Conservation (phyloP, 1,139 yeast genomes). For the Zygotorulaspora mrakii region DNA sequence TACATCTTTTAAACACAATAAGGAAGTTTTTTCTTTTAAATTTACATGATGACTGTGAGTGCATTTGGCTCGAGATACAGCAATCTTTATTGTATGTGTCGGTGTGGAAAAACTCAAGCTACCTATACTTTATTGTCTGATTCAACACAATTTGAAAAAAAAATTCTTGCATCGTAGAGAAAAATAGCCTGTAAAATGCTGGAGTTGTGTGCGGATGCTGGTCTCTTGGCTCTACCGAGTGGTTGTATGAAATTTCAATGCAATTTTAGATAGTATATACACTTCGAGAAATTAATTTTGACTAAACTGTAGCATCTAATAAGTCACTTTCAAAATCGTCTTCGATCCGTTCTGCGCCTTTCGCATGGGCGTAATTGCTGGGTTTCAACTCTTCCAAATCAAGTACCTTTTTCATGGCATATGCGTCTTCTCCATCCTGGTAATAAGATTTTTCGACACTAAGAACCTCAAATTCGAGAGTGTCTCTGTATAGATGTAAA, state of each 20-base stretch:
- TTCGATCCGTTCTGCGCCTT: conserved; percentile 35
- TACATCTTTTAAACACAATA: conserved; percentile 14
- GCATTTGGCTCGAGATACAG: conserved; percentile 88
- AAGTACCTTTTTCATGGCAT: conserved; percentile 77
- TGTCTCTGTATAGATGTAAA: conserved; percentile 82
- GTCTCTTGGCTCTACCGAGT: no score
- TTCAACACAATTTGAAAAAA: conserved; percentile 12
- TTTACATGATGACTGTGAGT: conserved; percentile 68
- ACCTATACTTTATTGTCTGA: conserved; percentile 55
- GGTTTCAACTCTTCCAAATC: conserved; percentile 59
- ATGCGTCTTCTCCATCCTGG: conserved; percentile 99
- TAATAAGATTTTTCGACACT: conserved; percentile 83
- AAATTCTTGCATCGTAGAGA: conserved; percentile 9
- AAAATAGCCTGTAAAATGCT: background rate
- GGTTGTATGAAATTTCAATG: no score
- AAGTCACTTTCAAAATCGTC: conserved; percentile 52
- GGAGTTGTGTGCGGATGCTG: no score
- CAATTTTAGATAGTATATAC: no score
- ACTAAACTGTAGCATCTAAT: conserved; percentile 35
- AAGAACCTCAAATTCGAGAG: conserved; percentile 75
- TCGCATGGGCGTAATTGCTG: conserved; percentile 44
- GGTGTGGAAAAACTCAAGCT: conserved; percentile 88
- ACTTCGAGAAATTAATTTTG: background rate
- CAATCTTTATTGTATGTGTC: conserved; percentile 41
- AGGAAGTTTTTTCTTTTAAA: conserved; percentile 30